Base-by-base conservation (phyloP, 805 yeast species). In the Lipomyces oligophaga region DNA sequence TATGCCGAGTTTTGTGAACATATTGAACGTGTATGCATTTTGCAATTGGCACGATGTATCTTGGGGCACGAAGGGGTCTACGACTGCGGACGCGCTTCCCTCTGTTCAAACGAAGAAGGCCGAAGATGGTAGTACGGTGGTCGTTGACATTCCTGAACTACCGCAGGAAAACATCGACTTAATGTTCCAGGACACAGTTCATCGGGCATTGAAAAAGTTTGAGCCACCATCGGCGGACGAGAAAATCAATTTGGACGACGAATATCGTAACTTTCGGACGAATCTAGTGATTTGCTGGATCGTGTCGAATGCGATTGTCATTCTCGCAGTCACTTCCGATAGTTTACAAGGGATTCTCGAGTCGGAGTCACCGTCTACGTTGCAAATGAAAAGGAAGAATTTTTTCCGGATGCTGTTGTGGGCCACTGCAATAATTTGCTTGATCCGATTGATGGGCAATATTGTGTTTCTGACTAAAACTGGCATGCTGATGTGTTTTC, bases 11-110 rank as follows among this genome's bases (percentile, higher is more conserved):
- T 75, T 74, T 59, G 68, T 74, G 51, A 75, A 75, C 53, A 77
- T 80, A 32, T 67, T 80, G 59, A 79, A 78, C 60, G 81, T 80
- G 39, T 80, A 78, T 63, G 83, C 85, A 1, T 80, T 80, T 62
- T 80, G 83, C 68, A 80, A 80, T 64, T 78, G 80, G 68, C 84
- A 80, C 60, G 85, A 80, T 64, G 76, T 80, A 38, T 80, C 85
- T 1, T 80, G 85, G 85, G 85, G 85, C 48, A 80, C 85, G n/a
- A 80, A 80, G 62, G 85, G 85, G 33, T 77, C 79, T 34, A 83
- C 64, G 42, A 63, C 60, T 2, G 78, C 79, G 4, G 72, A 67
- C 28, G 77, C 75, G 32, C 70, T 79, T 60, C 83, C 83, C 41
- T 73, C 67, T 1, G 79, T 76, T 10, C 64, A 63, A 34, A 57